phyloP scores from a whole-genome alignment of 345 rosid genomes.

The Salix purpurea region DNA sequence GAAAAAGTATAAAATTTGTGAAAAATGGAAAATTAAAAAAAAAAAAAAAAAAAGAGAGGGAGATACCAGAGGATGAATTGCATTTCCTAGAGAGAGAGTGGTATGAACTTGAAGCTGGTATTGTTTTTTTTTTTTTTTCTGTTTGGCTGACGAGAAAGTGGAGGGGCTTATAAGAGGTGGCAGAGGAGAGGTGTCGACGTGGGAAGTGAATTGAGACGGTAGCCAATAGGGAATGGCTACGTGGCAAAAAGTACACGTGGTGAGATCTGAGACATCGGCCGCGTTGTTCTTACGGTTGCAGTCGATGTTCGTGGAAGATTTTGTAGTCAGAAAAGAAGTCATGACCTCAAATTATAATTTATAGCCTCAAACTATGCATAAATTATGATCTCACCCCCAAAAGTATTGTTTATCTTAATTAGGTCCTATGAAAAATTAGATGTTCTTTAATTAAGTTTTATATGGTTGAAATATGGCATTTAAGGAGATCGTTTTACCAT shows the following conservation, averaged over 20 bases:
- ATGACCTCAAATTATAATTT: no score
- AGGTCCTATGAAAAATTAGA: no score
- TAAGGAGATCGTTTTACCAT: no score
- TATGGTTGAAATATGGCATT: no score
- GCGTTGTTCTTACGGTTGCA: background rate
- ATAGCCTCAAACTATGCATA: no score
- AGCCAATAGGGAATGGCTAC: background rate
- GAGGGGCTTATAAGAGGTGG: background rate
- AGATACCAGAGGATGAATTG: background rate
- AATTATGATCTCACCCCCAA: no score
- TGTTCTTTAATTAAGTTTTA: no score
- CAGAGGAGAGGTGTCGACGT: background rate
- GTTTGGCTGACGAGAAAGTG: conserved; percentile 3
- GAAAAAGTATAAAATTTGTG: background rate
- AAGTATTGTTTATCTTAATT: no score
- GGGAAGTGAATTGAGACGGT: background rate
- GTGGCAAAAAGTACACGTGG: conserved; percentile 8
- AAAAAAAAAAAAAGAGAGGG: background rate
- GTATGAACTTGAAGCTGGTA: background rate
- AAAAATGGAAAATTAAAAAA: no score
- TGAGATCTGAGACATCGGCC: background rate
- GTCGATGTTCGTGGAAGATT: background rate
- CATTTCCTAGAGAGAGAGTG: background rate
- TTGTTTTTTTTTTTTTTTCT: background rate
- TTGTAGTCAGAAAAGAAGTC: background rate